Evolutionary conservation across 2,329 filamentous ascomycete species (phyloP).

Genomic region (Aureobasidium uvarum): DNA sequence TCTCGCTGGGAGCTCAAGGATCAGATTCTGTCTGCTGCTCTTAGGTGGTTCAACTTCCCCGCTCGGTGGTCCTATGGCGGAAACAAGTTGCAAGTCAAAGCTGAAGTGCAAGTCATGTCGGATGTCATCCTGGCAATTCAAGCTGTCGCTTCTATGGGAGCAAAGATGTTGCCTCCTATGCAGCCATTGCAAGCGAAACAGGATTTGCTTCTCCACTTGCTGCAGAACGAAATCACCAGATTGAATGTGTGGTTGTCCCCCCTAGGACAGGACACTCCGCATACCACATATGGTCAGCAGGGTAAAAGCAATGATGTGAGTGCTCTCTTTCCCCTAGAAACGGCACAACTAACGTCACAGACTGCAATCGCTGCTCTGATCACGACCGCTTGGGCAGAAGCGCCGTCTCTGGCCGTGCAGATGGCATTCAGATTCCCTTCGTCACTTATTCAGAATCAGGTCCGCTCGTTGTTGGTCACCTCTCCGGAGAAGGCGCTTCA

Average conservation of each 20-base stretch:
- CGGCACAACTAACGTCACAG: neutral
- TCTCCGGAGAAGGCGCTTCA: conserved; percentile 78
- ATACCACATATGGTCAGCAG: conserved; percentile 18
- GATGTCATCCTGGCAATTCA: conserved; percentile 71
- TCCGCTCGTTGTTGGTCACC: conserved; percentile 76
- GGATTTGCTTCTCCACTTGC: conserved; percentile 72
- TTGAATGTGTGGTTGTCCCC: conserved; percentile 89
- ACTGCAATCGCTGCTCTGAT: conserved; percentile 53
- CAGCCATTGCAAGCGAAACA: conserved; percentile 75
- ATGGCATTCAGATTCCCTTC: conserved; percentile 76
- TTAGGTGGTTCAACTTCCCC: conserved; percentile 82
- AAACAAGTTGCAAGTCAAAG: conserved; percentile 89
- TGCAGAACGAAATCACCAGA: conserved; percentile 81
- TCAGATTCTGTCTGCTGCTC: conserved; percentile 76
- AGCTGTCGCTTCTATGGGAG: conserved; percentile 60
- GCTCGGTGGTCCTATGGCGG: conserved; percentile 89
- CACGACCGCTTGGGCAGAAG: conserved; percentile 81
- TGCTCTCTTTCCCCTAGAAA: too few species aligned
- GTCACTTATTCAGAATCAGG: conserved; percentile 67
- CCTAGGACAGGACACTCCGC: conserved; percentile 58
- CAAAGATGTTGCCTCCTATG: conserved; percentile 48
- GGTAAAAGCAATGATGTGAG: conserved; percentile 30
- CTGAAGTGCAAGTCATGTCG: conserved; percentile 76
- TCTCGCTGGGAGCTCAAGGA: conserved; percentile 84
- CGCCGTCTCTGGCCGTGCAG: conserved; percentile 82